Evolutionary conservation across 768 basidiomycete genomes (phyloP), one percentile per base, ranked within the genome.

Genomic region (Leccinum subtestaceum): DNA sequence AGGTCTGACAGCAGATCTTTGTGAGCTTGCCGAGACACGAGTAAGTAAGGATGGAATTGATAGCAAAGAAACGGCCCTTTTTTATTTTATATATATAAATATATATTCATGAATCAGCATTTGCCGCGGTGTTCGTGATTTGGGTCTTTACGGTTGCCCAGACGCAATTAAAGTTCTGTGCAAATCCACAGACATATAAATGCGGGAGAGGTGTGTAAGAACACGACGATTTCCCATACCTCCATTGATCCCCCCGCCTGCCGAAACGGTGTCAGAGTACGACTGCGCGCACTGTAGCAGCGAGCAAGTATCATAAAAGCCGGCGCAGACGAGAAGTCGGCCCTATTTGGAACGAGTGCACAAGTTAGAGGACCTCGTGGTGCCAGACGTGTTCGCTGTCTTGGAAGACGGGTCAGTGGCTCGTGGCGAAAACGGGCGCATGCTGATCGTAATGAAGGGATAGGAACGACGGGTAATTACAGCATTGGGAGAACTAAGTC

Each of bases 171-270:
- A 55, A 66, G 71, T 72, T 72, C 63, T 31, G 61, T 50, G 65
- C 57, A 60, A 65, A 68, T 66, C 64, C 51, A 56, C 51, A 55
- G 53, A 58, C 72, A 73, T 74, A 74, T 74, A 72, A 72, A 72
- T 63, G 67, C 53, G 53, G 64, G 53, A 58, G 52, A 21, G 45
- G 17, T 25, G 40, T 55, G 57, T 51, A 63, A 51, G n/a, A 46
- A 56, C 49, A 45, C 25, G 51, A 52, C 53, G 63, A 49, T 60
- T 57, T 56, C 65, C 62, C 65, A 57, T 64, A 60, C 59, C 53
- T 52, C 51, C 49, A 55, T 49, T 61, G 31, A 47, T 34, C 51
- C 38, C 43, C 5, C 21, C 40, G 47, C 34, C 58, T 46, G 40
- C 45, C 50, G 47, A 32, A 47, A 36, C 25, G 56, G 38, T 36